phyloP scores from a whole-genome alignment of 805 yeast species.

The Starmerella asiatica region DNA sequence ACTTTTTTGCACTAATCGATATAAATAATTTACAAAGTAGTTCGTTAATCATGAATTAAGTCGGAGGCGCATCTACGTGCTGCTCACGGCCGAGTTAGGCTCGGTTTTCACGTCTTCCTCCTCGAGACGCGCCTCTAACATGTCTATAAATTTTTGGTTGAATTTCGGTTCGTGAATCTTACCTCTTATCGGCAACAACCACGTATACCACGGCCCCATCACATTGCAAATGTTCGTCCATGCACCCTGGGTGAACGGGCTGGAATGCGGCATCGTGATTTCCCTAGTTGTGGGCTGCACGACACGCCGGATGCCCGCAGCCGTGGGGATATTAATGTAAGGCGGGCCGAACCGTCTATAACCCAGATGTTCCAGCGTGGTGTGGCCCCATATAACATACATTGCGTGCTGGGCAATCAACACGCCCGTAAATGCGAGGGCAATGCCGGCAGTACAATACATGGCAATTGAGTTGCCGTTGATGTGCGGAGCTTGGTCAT shows the following conservation, averaged over 20 bases:
- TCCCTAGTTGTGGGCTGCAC: conserved; percentile 35
- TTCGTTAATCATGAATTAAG: neutral
- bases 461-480: conserved; percentile 40
- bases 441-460: conserved; percentile 34
- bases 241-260: conserved; percentile 23
- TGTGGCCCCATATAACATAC: conserved; percentile 29
- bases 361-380: conserved; percentile 39
- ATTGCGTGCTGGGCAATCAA: conserved; percentile 33
- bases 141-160: conserved; percentile 2
- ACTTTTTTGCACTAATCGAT: too few relatives aligned
- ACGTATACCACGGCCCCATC: conserved; percentile 25
- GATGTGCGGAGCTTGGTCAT: conserved; percentile 21
- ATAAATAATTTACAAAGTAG: too few relatives aligned
- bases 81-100: neutral
- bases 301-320: conserved; percentile 28
- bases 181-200: conserved; percentile 22
- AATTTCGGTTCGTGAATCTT: conserved; percentile 10
- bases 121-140: conserved; percentile 1
- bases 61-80: neutral
- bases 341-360: conserved; percentile 21
- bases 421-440: conserved; percentile 35
- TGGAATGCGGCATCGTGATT: conserved; percentile 14
- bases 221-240: conserved; percentile 20
- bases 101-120: neutral
- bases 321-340: conserved; percentile 31